Conservation (phyloP, 331 rosid species). For the Malus hybrid region DNA sequence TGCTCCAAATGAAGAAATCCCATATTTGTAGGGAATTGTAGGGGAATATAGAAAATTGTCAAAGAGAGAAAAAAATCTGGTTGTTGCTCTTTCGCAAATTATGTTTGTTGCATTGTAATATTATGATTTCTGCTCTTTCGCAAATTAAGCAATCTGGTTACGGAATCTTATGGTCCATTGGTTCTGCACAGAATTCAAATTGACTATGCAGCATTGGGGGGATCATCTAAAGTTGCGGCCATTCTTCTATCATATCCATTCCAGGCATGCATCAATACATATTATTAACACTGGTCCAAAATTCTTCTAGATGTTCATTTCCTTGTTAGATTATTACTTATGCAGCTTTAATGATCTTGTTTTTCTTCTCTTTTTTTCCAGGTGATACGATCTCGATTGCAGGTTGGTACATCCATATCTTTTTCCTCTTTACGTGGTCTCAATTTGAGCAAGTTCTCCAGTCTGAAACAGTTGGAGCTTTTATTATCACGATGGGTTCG, state of each 20-base stretch:
- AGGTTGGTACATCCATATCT: slow-evolving; percentile 33
- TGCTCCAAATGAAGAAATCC: background rate
- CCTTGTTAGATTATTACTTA: slow-evolving; percentile 3
- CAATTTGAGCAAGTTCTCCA: background rate
- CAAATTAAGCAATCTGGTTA: background rate
- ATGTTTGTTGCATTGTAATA: background rate
- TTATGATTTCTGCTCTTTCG: background rate
- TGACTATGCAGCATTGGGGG: slow-evolving; percentile 78
- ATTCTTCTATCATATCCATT: slow-evolving; percentile 79
- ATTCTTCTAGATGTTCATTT: slow-evolving; percentile 4
- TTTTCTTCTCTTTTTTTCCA: slow-evolving; percentile 19
- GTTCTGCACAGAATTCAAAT: slow-evolving; percentile 48
- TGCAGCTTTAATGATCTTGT: background rate
- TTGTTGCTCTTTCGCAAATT: too few relatives aligned
- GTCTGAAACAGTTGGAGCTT: background rate
- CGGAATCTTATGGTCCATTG: background rate
- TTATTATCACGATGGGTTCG: background rate
- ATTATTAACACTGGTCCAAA: slow-evolving; percentile 7
- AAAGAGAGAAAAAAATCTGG: too few relatives aligned
- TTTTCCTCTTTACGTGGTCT: background rate
- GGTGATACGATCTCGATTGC: slow-evolving; percentile 86
- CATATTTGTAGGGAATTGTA: too few relatives aligned
- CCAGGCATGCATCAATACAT: slow-evolving; percentile 39
- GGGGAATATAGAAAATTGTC: too few relatives aligned
- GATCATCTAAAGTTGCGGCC: slow-evolving; percentile 75